These are phyloP conservation scores for Kluyveromyces aestuarii DNA, from an alignment of 805 yeast genomes.

Conservation along the genomic window DNA sequence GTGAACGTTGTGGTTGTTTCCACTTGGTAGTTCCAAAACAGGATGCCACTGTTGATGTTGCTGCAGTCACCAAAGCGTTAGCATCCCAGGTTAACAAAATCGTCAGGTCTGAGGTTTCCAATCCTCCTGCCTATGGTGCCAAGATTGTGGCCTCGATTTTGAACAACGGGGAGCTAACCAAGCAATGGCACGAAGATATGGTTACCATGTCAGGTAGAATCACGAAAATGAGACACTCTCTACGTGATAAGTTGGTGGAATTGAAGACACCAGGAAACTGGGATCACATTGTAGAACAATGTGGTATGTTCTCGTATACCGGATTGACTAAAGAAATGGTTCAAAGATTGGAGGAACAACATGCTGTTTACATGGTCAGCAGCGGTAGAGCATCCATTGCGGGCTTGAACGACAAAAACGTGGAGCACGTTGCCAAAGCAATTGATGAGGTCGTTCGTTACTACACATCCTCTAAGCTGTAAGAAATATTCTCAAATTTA, in stretches of 20 bases:
- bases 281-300: slow-evolving; percentile 85
- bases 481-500: not conserved
- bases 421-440: slow-evolving; percentile 68
- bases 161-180: slow-evolving; percentile 52
- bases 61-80: slow-evolving; percentile 45
- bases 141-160: slow-evolving; percentile 75
- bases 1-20: slow-evolving; percentile 94
- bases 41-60: slow-evolving; percentile 22
- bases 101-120: slow-evolving; percentile 79
- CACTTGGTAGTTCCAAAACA: slow-evolving; percentile 54
- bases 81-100: slow-evolving; percentile 66
- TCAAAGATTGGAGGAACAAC: slow-evolving; percentile 61
- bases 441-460: slow-evolving; percentile 65
- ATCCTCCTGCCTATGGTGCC: slow-evolving; percentile 94
- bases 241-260: slow-evolving; percentile 50
- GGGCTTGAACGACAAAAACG: slow-evolving; percentile 76
- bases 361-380: slow-evolving; percentile 70
- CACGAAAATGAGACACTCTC: slow-evolving; percentile 60
- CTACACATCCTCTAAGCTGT: slow-evolving; percentile 20
- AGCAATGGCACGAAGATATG: slow-evolving; percentile 80
- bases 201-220: slow-evolving; percentile 83
- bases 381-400: slow-evolving; percentile 92
- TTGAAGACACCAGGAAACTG: slow-evolving; percentile 82
- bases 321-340: slow-evolving; percentile 77
- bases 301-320: slow-evolving; percentile 96